A percentile compares a stretch with the other conserved stretches of the same genome.
Evolutionary conservation across 306 rosid species (phyloP).

Genomic region (Quercus alba): DNA sequence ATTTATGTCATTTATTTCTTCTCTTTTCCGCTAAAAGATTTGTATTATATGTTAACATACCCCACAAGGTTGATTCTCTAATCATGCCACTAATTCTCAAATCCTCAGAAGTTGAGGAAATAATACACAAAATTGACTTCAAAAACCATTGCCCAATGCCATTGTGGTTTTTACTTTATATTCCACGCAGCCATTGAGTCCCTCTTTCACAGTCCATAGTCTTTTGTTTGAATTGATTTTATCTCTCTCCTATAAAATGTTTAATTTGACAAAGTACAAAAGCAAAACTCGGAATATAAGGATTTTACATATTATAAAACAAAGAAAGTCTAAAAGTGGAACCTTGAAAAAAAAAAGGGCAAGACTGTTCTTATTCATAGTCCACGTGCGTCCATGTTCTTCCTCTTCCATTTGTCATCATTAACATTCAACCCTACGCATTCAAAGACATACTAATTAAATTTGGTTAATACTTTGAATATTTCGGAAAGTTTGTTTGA

Average conservation of each 20-base stretch:
- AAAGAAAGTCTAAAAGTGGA: neutral
- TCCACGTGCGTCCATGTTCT: conserved; percentile 34
- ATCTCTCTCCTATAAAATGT: neutral
- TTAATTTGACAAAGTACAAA: too few relatives aligned
- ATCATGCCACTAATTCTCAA: neutral
- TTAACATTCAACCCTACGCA: neutral
- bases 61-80: neutral
- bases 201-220: neutral
- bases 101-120: neutral
- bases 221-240: neutral
- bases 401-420: neutral
- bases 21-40: too few relatives aligned
- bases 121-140: too few relatives aligned
- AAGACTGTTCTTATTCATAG: conserved; percentile 9
- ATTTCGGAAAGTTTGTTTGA: neutral
- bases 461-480: neutral
- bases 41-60: too few relatives aligned
- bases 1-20: too few relatives aligned
- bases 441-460: neutral
- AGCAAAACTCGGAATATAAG: too few relatives aligned
- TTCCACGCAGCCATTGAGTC: neutral
- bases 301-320: too few relatives aligned
- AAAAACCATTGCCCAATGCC: too few relatives aligned
- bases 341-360: neutral
- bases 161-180: too few relatives aligned